These are phyloP conservation scores for Volvox carteri DNA, from an alignment of 163 green algal genomes.

Conservation along the genomic window DNA sequence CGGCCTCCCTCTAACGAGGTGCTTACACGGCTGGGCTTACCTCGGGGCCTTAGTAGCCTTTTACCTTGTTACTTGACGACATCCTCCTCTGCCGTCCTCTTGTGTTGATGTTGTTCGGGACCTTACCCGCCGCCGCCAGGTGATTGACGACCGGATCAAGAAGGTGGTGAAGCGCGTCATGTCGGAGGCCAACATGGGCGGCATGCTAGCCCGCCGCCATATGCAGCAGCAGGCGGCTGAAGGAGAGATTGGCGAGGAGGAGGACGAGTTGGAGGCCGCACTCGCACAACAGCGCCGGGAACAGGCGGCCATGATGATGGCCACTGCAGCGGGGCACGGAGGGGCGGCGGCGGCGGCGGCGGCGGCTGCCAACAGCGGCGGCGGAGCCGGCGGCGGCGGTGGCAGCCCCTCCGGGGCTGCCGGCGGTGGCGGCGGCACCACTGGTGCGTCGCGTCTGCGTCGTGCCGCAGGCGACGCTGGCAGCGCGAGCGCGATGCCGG, in stretches of 20 bases:
- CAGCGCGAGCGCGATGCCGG: conserved; percentile 32
- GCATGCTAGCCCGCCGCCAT: conserved; percentile 36
- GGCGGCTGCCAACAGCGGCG: not conserved
- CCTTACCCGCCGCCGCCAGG: too few species aligned
- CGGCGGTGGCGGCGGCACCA: not conserved
- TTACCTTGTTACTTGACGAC: too few species aligned
- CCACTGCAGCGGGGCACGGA: conserved; percentile 1
- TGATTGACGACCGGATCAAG: conserved; percentile 68
- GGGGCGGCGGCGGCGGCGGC: not conserved
- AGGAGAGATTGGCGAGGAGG: conserved; percentile 53
- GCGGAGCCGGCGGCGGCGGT: not conserved
- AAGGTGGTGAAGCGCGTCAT: conserved; percentile 69
- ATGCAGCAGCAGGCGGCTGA: conserved; percentile 49
- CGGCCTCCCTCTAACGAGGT: too few species aligned
- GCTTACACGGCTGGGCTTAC: too few species aligned
- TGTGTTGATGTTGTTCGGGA: too few species aligned
- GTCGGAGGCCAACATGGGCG: conserved; percentile 59
- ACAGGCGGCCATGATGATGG: conserved; percentile 55
- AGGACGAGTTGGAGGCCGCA: conserved; percentile 66
- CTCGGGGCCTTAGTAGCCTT: too few species aligned
- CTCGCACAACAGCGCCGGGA: conserved; percentile 61
- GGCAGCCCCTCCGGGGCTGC: not conserved
- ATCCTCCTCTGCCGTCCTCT: too few species aligned
- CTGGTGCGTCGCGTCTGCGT: not conserved
- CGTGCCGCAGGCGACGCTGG: conserved; percentile 21